A percentile compares a stretch with the other conserved stretches of the same genome.
These are phyloP conservation scores for Fistulina hepatica DNA, from an alignment of 1,284 basidiomycete species.

Conservation along the genomic window DNA sequence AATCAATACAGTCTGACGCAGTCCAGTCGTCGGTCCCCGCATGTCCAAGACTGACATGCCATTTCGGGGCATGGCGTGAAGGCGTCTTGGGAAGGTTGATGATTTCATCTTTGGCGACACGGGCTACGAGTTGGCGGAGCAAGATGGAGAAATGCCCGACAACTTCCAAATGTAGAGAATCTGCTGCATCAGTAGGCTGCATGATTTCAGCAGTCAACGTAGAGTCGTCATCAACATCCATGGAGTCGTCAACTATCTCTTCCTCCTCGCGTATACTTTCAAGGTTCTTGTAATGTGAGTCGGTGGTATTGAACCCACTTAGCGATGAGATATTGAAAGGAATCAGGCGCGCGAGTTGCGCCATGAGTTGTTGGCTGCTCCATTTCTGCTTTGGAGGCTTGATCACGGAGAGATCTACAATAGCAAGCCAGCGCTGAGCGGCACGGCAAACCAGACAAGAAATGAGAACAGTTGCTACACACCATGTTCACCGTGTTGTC, in stretches of 20 bases:
- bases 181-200: constrained; percentile 44
- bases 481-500: too few species aligned
- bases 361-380: too few species aligned
- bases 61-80: constrained; percentile 48
- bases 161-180: constrained; percentile 56
- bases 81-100: constrained; percentile 18
- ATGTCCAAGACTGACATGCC: too few species aligned
- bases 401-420: constrained; percentile 2
- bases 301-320: too few species aligned
- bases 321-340: too few species aligned
- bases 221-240: constrained; percentile 51
- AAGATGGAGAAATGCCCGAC: constrained; percentile 56
- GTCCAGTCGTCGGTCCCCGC: constrained; percentile 43
- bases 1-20: constrained; percentile 43
- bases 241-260: constrained; percentile 35
- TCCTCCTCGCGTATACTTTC: constrained; percentile 8
- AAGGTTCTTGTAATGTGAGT: too few species aligned
- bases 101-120: constrained; percentile 30
- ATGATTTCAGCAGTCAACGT: constrained; percentile 15
- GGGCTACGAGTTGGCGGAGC: constrained; percentile 44
- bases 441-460: not conserved
- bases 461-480: constrained; percentile 26
- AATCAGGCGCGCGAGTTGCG: too few species aligned
- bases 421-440: constrained; percentile 1
- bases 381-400: too few species aligned